A percentile compares a stretch with the other conserved stretches of the same genome.
Conservation (phyloP, 208 protist species). For the Crithidia thermophila region DNA sequence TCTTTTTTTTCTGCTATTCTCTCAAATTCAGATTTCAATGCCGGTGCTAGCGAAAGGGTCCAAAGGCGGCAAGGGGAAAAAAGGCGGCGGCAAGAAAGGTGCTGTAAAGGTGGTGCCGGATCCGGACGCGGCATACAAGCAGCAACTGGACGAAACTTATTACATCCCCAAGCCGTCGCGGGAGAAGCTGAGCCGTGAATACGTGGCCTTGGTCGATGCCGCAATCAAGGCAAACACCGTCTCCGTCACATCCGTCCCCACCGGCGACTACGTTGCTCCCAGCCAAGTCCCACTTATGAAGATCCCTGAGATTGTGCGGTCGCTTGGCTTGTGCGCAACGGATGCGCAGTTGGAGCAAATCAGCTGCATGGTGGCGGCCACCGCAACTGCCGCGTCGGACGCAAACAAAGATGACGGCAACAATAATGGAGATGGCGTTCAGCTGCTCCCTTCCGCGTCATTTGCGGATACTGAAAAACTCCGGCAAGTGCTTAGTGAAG, state of each 20-base stretch:
- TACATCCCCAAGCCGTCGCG: slow-evolving; percentile 48
- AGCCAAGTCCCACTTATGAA: slow-evolving; percentile 30
- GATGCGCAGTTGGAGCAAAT: slow-evolving; percentile 46
- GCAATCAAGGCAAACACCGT: slow-evolving; percentile 24
- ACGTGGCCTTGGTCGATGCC: slow-evolving; percentile 8
- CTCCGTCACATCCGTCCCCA: neutral
- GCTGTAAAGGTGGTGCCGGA: slow-evolving; percentile 35
- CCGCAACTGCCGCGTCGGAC: neutral
- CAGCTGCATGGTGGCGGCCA: slow-evolving; percentile 21
- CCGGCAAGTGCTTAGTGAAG: slow-evolving; percentile 20
- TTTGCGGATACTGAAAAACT: slow-evolving; percentile 26
- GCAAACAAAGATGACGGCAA: no score
- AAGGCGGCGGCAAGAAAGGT: slow-evolving; percentile 32
- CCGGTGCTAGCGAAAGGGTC: slow-evolving; percentile 1
- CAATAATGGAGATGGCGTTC: no score
- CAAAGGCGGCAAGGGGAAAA: slow-evolving; percentile 37
- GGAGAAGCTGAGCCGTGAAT: slow-evolving; percentile 3
- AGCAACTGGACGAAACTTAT: slow-evolving; percentile 41
- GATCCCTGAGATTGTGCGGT: slow-evolving; percentile 50
- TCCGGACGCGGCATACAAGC: slow-evolving; percentile 44
- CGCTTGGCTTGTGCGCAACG: slow-evolving; percentile 49
- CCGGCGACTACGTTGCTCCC: neutral
- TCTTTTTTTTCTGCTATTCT: slow-evolving; percentile 8
- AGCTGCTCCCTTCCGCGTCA: neutral
- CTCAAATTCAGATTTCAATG: slow-evolving; percentile 15